Evolutionary conservation across 129 eudicot genomes (phyloP), one percentile per base, ranked within the genome.

Genomic region (Saposhnikovia divaricata): DNA sequence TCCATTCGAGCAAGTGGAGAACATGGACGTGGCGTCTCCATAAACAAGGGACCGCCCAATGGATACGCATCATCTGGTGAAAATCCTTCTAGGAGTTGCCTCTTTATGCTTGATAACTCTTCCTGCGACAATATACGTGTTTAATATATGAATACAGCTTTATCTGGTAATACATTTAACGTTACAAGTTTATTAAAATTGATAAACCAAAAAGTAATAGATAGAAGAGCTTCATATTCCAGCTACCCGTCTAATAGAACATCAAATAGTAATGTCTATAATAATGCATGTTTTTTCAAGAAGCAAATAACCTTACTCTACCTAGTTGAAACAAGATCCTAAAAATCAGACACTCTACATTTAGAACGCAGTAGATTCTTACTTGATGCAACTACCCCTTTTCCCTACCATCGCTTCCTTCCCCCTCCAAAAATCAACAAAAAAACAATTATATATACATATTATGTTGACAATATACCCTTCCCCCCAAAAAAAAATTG

Each of bases 61-160:
- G 91, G 91, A 84, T 85, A 92, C 42, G 88, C 90, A 79, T 92
- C 94, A 75, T 92, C 97, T 57, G 97, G 89, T 34, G 88, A 85
- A 86, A 92, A 92, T 44, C 89, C 86, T 79, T 86, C 80, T 66
- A 84, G 65, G 77, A 92, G 82, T 80, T 86, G 97, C 55, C 79
- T 73, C 82, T 80, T 86, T 82, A 92, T 89, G 77, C 82, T 77
- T 47, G 75, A 83, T 61, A 86, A 76, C 76, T 89, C 94, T 61
- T 89, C 93, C 97, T 92, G 80, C 3, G 43, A 63, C 13, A 63
- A 28, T 42, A 78, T 27, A 78, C 44, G 25, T 55, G 84, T 37
- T 71, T 14, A 71, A 5, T 39, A 78, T 42, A 34, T n/a, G 13
- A 11, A 14, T 45, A 74, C 40, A 25, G 59, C n/a, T 74, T n/a